Percentiles rank a stretch among this genome's conserved stretches.
Conservation (phyloP, 2,329 filamentous ascomycete genomes). For the Biscogniauxia marginata region DNA sequence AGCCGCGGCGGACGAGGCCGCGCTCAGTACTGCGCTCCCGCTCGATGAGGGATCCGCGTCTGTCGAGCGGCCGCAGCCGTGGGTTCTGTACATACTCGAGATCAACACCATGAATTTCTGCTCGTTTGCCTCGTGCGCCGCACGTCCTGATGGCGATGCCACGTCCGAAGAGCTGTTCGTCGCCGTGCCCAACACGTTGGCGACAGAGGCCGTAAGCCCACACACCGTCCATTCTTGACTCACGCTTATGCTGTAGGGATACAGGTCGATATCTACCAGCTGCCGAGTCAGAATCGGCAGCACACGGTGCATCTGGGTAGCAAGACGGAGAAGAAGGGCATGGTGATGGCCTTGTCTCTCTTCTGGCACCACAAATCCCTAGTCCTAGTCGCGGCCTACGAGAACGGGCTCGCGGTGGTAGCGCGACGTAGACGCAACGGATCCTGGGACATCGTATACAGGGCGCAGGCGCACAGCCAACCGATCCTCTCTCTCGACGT, state of each 20-base stretch:
- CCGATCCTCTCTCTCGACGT: constrained; percentile 75
- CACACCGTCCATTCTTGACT: neutral
- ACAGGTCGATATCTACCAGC: constrained; percentile 76
- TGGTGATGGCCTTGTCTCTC: constrained; percentile 82
- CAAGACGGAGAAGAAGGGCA: constrained; percentile 59
- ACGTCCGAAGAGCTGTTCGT: constrained; percentile 55
- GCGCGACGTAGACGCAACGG: constrained; percentile 50
- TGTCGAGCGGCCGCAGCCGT: constrained; percentile 61
- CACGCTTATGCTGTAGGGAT: neutral
- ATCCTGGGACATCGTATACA: constrained; percentile 57
- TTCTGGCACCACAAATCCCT: constrained; percentile 51
- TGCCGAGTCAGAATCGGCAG: constrained; percentile 72
- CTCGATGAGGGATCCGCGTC: constrained; percentile 56
- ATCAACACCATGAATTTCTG: constrained; percentile 98
- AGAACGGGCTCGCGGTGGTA: constrained; percentile 75
- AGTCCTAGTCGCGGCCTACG: constrained; percentile 74
- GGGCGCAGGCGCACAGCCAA: constrained; percentile 68
- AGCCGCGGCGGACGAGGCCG: constrained; percentile 55
- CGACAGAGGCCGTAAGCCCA: constrained; percentile 61
- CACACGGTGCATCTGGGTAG: constrained; percentile 48
- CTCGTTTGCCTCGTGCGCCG: constrained; percentile 65
- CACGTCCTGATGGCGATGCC: constrained; percentile 29
- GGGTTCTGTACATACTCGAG: constrained; percentile 78
- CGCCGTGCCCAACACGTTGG: constrained; percentile 76
- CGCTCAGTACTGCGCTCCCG: constrained; percentile 67